These are phyloP conservation scores for Toxicodendron radicans DNA, from an alignment of 345 rosid species.

Conservation along the genomic window DNA sequence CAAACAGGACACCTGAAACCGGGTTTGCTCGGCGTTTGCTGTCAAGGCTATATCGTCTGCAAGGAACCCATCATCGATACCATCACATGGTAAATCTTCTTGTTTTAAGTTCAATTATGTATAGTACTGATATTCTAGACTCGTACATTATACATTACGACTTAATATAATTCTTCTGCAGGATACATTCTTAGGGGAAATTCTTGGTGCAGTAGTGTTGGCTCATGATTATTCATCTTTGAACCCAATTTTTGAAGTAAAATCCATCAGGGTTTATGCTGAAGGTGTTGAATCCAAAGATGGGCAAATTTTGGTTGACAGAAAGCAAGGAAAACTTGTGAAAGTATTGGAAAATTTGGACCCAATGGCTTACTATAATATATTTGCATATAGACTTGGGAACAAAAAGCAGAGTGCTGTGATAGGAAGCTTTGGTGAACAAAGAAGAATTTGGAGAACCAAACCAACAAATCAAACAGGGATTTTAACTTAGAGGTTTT, in stretches of 20 bases:
- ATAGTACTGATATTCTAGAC: too few relatives aligned
- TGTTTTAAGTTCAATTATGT: too few relatives aligned
- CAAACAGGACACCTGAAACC: conserved; percentile 57
- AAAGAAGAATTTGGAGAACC: conserved; percentile 56
- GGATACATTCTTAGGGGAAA: conserved; percentile 83
- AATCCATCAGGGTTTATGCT: conserved; percentile 49
- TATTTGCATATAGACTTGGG: conserved; percentile 49
- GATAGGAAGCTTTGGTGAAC: conserved; percentile 73
- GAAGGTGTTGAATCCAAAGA: conserved; percentile 58
- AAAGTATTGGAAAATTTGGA: conserved; percentile 50
- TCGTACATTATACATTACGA: background rate
- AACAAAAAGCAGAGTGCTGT: conserved; percentile 61
- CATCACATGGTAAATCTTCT: conserved; percentile 53
- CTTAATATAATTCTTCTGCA: conserved; percentile 27
- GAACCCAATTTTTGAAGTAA: conserved; percentile 36
- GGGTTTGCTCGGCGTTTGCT: conserved; percentile 48
- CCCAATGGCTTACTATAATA: conserved; percentile 34
- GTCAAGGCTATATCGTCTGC: conserved; percentile 50
- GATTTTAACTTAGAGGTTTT: background rate
- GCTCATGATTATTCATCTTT: conserved; percentile 40
- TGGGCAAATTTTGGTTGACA: conserved; percentile 49
- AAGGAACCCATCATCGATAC: conserved; percentile 52
- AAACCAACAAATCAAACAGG: conserved; percentile 36
- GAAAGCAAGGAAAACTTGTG: conserved; percentile 41
- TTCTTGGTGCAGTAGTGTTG: conserved; percentile 69